These are phyloP conservation scores for Diaporthe longicolla DNA, from an alignment of 2,329 filamentous ascomycete species.

Conservation along the genomic window DNA sequence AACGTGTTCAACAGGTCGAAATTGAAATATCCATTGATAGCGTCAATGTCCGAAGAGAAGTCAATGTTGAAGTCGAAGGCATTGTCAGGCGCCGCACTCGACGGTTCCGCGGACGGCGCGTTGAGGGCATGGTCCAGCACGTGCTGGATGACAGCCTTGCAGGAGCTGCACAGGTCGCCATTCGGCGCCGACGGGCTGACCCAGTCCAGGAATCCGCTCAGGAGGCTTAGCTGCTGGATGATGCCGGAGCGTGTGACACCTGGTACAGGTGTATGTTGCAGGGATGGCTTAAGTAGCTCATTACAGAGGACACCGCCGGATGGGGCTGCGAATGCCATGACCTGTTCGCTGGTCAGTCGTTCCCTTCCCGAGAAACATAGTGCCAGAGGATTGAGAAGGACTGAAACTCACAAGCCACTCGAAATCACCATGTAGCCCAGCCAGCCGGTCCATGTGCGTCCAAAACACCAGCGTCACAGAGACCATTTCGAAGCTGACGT, in stretches of 20 bases:
- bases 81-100: slow-evolving; percentile 42
- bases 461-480: slow-evolving; percentile 61
- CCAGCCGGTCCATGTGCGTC: slow-evolving; percentile 64
- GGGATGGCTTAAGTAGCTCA: slow-evolving; percentile 61
- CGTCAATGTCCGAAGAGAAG: slow-evolving; percentile 34
- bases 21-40: slow-evolving; percentile 54
- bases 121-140: slow-evolving; percentile 66
- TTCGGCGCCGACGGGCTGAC: slow-evolving; percentile 63
- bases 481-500: slow-evolving; percentile 63
- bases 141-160: slow-evolving; percentile 63
- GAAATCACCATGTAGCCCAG: slow-evolving; percentile 58
- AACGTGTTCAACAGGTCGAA: slow-evolving; percentile 65
- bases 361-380: no score
- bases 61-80: slow-evolving; percentile 52
- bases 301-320: slow-evolving; percentile 65
- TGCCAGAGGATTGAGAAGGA: background rate
- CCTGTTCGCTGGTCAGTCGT: slow-evolving; percentile 46
- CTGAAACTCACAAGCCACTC: slow-evolving; percentile 62
- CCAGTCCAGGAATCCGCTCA: slow-evolving; percentile 67
- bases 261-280: slow-evolving; percentile 50
- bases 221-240: slow-evolving; percentile 65
- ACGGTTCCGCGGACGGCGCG: slow-evolving; percentile 45
- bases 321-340: slow-evolving; percentile 65
- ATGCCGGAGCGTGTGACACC: slow-evolving; percentile 62
- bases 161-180: slow-evolving; percentile 61